Percentiles rank a stretch among this genome's conserved stretches.
These are phyloP conservation scores for Arabidopsis lyrata DNA, from an alignment of 441 rosid genomes.

Conservation along the genomic window DNA sequence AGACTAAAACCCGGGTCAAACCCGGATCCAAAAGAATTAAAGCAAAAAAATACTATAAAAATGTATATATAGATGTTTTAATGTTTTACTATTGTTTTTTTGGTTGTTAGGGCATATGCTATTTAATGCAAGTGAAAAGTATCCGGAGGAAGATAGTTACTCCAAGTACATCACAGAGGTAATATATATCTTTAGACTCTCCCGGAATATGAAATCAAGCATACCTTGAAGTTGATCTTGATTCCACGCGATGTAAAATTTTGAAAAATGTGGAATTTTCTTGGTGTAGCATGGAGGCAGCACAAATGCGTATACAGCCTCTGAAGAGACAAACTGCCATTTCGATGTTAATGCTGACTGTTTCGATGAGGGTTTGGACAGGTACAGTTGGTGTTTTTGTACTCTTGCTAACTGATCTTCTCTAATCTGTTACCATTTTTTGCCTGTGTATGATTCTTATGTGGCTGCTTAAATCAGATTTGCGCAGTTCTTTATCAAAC, in stretches of 20 bases:
- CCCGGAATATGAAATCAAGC: neutral
- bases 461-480: constrained; percentile 59
- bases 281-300: constrained; percentile 85
- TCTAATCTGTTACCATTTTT: neutral
- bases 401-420: constrained; percentile 9
- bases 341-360: constrained; percentile 76
- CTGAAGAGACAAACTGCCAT: constrained; percentile 71
- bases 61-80: constrained; percentile 2
- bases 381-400: constrained; percentile 49
- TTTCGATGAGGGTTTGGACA: constrained; percentile 91
- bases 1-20: no score
- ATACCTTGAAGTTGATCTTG: neutral
- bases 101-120: constrained; percentile 83
- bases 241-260: neutral
- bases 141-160: constrained; percentile 92
- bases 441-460: constrained; percentile 37
- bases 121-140: constrained; percentile 90
- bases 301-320: constrained; percentile 82
- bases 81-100: neutral
- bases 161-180: constrained; percentile 89
- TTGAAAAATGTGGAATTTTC: neutral
- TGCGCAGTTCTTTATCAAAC: constrained; percentile 87
- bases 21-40: no score
- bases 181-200: neutral
- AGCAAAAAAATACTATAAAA: no score